These are phyloP conservation scores for Endocarpon pusillum DNA, from an alignment of 495 filamentous ascomycete species.

Conservation along the genomic window DNA sequence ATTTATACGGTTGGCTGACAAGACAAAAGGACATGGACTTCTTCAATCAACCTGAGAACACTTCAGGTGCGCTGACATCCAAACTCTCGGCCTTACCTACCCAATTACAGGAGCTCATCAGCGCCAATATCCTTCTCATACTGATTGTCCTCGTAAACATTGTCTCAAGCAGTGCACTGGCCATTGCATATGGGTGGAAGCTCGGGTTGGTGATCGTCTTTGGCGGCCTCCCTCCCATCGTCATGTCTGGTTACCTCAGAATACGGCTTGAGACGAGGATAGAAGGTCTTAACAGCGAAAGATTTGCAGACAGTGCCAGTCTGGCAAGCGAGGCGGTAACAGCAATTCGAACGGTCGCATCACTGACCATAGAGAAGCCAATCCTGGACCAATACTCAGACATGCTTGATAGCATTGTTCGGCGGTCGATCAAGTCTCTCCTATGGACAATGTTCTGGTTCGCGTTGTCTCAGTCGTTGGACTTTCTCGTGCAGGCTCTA, in stretches of 20 bases:
- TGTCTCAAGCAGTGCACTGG: constrained; percentile 45
- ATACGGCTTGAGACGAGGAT: constrained; percentile 69
- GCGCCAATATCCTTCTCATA: constrained; percentile 64
- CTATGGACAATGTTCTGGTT: no score
- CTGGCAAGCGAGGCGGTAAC: constrained; percentile 85
- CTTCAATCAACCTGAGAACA: constrained; percentile 75
- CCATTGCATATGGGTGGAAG: constrained; percentile 71
- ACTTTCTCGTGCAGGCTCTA: constrained; percentile 72
- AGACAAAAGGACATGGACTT: constrained; percentile 87
- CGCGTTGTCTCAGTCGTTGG: constrained; percentile 61
- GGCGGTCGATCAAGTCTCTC: no score
- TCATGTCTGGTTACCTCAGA: constrained; percentile 70
- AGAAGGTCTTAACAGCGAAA: constrained; percentile 48
- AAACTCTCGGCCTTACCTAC: constrained; percentile 79
- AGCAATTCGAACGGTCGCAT: constrained; percentile 86
- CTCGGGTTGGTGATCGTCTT: constrained; percentile 68
- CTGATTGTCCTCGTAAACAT: constrained; percentile 61
- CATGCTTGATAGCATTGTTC: no score
- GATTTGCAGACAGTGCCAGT: constrained; percentile 57
- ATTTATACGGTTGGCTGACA: no score
- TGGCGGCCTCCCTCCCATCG: constrained; percentile 59
- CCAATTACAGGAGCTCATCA: constrained; percentile 66
- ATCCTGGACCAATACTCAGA: constrained; percentile 56
- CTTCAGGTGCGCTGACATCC: constrained; percentile 64
- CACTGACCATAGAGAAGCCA: constrained; percentile 65